Base-by-base conservation (phyloP, 2,329 filamentous ascomycete genomes). In the Thermoascus crustaceus region DNA sequence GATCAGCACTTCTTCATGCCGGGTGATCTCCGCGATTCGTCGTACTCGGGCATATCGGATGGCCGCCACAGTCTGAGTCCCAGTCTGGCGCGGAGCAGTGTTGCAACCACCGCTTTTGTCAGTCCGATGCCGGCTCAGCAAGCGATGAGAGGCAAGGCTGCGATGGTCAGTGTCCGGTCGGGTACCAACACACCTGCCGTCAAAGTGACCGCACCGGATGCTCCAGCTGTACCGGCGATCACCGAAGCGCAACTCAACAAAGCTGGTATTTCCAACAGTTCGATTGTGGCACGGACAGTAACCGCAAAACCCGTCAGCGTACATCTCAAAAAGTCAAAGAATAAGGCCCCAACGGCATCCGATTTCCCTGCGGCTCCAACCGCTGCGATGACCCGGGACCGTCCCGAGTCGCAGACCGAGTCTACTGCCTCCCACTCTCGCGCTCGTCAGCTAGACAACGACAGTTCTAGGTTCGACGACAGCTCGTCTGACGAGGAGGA, bases 1-100 rank as follows among this genome's bases (percentile, higher is more conserved):
- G 85, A 93, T 42, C 84, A 91, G 53, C 85, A 93, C 56, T 95
- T 94, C 72, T 95, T 95, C 60, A 82, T 94, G 49, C 88, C 88
- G 7, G 82, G 82, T 40, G 86, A 94, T 54, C 72, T 95, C 30
- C 82, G 89, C 46, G 86, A 93, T 63, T 94, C 87, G 5, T 89
- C 86, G 8, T 94, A 88, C 63, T 93, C 87, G 4, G 82, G 76
- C 42, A 75, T 82, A 42, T 85, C 83, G 1, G 71, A 67, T 34
- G 62, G 58, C 9, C 64, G 68, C 36, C 69, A 63, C 42, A 78
- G 73, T 41, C 57, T 71, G 35, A 57, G 64, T 3, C 66, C 66
- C 11, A 71, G 65, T 42, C 43, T 70, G 26, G 57, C 57, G 27
- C 63, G 67, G 34, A 65, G 61, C 32, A 88, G 84, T 54, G 83